Percentiles rank a stretch among this genome's conserved stretches.
Conservation (phyloP, 345 rosid species). For the Combretum micranthum region DNA sequence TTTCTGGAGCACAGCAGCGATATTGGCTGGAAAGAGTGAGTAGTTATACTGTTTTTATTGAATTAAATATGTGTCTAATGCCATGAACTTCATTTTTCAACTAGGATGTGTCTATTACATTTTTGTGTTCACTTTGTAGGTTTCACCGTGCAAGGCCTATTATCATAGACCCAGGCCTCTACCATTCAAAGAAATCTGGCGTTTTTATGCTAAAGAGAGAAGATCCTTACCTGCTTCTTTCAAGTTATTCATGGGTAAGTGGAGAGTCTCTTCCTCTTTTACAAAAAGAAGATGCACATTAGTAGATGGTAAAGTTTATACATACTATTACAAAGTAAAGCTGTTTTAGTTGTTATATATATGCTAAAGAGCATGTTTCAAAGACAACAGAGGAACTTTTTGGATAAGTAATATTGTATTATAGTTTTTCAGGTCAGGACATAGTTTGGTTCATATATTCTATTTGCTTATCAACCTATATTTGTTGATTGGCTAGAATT, state of each 20-base stretch:
- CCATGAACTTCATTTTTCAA: too few species aligned
- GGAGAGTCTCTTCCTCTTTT: slow-evolving; percentile 3
- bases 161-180: slow-evolving; percentile 82
- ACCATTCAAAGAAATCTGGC: slow-evolving; percentile 73
- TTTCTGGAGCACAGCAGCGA: slow-evolving; percentile 92
- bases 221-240: slow-evolving; percentile 83
- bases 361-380: too few species aligned
- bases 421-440: too few species aligned
- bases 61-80: too few species aligned
- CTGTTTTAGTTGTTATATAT: too few species aligned
- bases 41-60: slow-evolving; percentile 7
- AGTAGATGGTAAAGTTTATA: background rate
- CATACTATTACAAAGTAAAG: background rate
- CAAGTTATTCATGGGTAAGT: slow-evolving; percentile 78
- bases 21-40: slow-evolving; percentile 98
- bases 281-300: slow-evolving; percentile 1
- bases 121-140: slow-evolving; percentile 26
- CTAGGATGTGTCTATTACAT: too few species aligned
- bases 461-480: too few species aligned
- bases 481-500: too few species aligned
- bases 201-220: slow-evolving; percentile 89
- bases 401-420: too few species aligned
- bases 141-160: slow-evolving; percentile 81
- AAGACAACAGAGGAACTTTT: too few species aligned
- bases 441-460: too few species aligned